Evolutionary conservation across 176 grass and related monocot species (phyloP), one percentile per base, ranked within the genome.

Genomic region (Typha latifolia): DNA sequence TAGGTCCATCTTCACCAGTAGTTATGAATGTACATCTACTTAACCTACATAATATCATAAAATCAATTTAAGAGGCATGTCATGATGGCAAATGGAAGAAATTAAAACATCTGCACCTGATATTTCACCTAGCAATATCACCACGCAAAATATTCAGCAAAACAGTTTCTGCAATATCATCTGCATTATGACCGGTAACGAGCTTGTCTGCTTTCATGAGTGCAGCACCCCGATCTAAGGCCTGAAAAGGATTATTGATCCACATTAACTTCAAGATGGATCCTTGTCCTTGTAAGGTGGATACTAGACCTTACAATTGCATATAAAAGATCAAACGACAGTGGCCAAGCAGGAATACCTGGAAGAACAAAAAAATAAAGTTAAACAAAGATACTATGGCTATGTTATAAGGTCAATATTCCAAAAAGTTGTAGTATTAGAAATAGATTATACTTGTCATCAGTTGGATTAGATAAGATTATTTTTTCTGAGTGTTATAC

Each of bases 141-240:
- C 89, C 94, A 52, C 94, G 85, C 56, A 97, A 82, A 71, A 97
- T 97, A 86, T 97, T 97, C 52, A 97, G 67, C 61, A 92, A 74
- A 67, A 97, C 89, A 19, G 94, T 97, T 79, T 97, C 94, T 22
- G 89, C 94, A 90, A 97, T 92, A 71, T 97, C 94, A 78, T 97
- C 94, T 12, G 89, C 94, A 83, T 92, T 97, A 82, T 97, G 94
- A 11, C 94, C 94, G 47, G 89, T 97, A 69, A 97, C 94, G 49
- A 97, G 85, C 67, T 97, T 97, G 78, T 97, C 94, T 66, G 71
- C 89, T 66, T 81, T 81, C 85, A 97, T 68, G 26, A 97, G 79
- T 73, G 89, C 83, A 80, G 94, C 94, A 72, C 94, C 94, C 79
- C 94, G 71, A 71, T 97, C 94, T 82, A 97, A 69, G 43, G 89